Evolutionary conservation across 2,329 filamentous ascomycete genomes (phyloP), one percentile per base, ranked within the genome.

Genomic region (Stemphylium beticola): DNA sequence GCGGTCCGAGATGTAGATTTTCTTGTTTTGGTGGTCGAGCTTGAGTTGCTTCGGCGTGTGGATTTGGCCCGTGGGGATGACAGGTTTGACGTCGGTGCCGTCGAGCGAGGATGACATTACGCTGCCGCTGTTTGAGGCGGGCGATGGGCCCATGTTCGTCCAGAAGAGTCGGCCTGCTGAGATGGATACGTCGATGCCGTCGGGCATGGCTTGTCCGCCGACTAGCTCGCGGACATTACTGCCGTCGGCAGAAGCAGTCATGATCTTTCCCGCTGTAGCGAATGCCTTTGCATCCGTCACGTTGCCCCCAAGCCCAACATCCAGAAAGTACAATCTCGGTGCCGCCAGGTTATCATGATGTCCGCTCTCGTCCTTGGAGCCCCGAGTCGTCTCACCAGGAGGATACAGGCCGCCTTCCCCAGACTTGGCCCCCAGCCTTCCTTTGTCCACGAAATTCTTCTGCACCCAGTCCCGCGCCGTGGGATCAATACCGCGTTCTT

Each of bases 81-180:
- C 64, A 0, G 74, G 74, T 8, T 66, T 61, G 3, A 81, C 61
- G 40, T 82, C 71, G 10, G 58, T 76, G 1, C 85, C 84, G 46
- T 85, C 80, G 1, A 83, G 65, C n/a, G 78, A 76, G n/a, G 76
- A 72, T 1, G 76, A 78, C 57, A 72, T 71, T 4, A 84, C 68
- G 1, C 74, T 68, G 14, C 81, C 81, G 53, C 82, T 76, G 15
- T 74, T 72, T 2, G 45, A 18, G 8, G 41, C 44, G 9, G 62
- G 53, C 2, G 50, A 44, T 0, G 22, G 31, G 32, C 66, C 65
- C 66, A 67, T 69, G 34, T 57, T 62, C 0, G 64, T 69, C 66
- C 69, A 76, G 65, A 67, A 75, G 14, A 76, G 68, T 9, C 63
- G 61, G 15, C 55, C 49, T 2, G 50, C 53, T 20, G 46, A 33